Evolutionary conservation across 805 yeast genomes (phyloP), one percentile per base, ranked within the genome.

Genomic region (Isabelozyma pseudorhagii): DNA sequence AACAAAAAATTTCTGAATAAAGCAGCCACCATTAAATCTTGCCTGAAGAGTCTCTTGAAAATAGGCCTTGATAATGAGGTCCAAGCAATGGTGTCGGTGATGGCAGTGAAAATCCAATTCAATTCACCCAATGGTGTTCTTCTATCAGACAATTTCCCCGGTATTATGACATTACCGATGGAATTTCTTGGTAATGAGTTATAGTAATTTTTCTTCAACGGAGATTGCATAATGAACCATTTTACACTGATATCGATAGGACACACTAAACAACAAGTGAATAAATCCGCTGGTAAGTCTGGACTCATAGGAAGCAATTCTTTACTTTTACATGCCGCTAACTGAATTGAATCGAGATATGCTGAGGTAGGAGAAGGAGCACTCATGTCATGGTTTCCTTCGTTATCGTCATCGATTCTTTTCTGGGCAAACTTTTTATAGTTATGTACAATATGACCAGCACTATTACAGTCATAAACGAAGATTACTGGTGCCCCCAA

Each of bases 21-120:
- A 0, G 97, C 97, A 3, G 98, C 97, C 8, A 94, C 97, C 85
- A 94, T 92, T 58, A 93, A 73, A 65, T 94, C 99, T 66, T 93
- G 99, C 63, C 99, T 81, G 61, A 94, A 94, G 8, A 94, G 73
- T 51, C 92, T 80, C 61, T 92, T 93, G 74, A 94, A 94, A 29
- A 94, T 70, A 0, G 96, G 90, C 52, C 97, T 77, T 3, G 96
- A 90, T 38, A 94, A 69, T 2, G 92, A 82, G 0, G 97, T 89
- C 97, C 98, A 94, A 1, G 99, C 99, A 46, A 94, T 93, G 0
- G 98, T 93, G 66, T 94, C 99, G 3, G 98, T 93, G 39, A 94
- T 90, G 2, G 99, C 97, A 1, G 97, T 94, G 68, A 93, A 94
- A 34, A 94, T 93, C 97, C 98, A 94, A 65, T 90, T 91, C 48